Percentiles rank a stretch among this genome's conserved stretches.
Conservation (phyloP, 192 early-diverging fungal genomes). For the Irineochytrium annulatum region DNA sequence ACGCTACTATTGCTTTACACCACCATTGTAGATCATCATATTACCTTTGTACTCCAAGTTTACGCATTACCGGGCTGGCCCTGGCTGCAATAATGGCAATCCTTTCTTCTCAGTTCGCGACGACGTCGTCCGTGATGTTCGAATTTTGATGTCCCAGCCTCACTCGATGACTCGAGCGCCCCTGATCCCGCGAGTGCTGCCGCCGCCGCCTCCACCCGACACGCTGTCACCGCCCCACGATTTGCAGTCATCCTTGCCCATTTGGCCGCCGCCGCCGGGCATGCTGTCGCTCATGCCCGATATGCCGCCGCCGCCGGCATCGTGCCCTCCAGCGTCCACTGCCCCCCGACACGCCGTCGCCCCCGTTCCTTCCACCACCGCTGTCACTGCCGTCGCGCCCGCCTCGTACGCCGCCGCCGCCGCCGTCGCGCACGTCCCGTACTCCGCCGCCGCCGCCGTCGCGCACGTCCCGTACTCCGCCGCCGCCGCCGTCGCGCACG, state of each 20-base stretch:
- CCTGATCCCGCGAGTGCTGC: not conserved
- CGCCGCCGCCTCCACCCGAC: not conserved
- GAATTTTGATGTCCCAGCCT: too few relatives aligned
- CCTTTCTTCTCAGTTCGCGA: too few relatives aligned
- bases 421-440: not conserved
- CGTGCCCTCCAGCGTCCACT: not conserved
- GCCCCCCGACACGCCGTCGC: not conserved
- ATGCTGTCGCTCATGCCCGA: not conserved
- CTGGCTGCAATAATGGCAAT: too few relatives aligned
- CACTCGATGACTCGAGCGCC: not conserved
- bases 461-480: not conserved
- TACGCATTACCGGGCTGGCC: too few relatives aligned
- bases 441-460: too few relatives aligned
- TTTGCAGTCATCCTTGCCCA: too few relatives aligned
- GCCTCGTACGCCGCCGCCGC: not conserved
- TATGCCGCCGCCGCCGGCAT: not conserved
- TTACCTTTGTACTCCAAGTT: too few relatives aligned
- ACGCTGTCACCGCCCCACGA: not conserved
- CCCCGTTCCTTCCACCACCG: not conserved
- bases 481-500: not conserved
- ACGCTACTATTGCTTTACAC: too few relatives aligned
- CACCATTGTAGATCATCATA: too few relatives aligned
- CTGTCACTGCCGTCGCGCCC: not conserved
- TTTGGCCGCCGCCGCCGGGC: not conserved
- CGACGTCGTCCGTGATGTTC: too few relatives aligned